Conservation (phyloP, 805 yeast genomes). For the Lachancea waltii region DNA sequence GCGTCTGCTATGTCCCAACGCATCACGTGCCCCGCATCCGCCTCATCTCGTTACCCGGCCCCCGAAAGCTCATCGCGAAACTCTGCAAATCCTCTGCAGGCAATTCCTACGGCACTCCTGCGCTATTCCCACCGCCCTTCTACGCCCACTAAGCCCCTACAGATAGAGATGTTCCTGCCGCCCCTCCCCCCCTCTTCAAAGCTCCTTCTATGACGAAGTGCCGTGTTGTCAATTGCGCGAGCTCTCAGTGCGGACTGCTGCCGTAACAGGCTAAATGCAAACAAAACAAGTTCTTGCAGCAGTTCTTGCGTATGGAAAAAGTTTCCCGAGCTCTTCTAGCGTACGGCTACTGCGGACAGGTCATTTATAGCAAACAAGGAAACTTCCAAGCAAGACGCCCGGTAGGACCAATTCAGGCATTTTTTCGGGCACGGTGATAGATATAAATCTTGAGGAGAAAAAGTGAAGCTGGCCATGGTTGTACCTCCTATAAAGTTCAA, state of each 20-base stretch:
- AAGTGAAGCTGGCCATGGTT: not conserved
- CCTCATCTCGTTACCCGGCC: too few relatives aligned
- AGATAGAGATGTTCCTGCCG: not conserved
- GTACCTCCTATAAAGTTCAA: not conserved
- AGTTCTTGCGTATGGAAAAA: not conserved
- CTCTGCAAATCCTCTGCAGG: too few relatives aligned
- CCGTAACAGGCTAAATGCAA: not conserved
- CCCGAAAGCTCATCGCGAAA: too few relatives aligned
- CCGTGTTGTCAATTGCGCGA: too few relatives aligned
- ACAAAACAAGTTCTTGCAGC: not conserved
- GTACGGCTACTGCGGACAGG: not conserved
- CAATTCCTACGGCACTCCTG: too few relatives aligned
- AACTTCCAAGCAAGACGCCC: slow-evolving; percentile 3
- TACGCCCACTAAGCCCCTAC: too few relatives aligned
- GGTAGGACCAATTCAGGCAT: not conserved
- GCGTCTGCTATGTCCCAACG: too few relatives aligned
- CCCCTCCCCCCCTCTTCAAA: not conserved
- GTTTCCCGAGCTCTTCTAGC: not conserved
- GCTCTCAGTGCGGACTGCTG: not conserved
- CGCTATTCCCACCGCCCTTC: too few relatives aligned
- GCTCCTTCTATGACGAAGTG: too few relatives aligned
- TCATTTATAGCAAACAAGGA: slow-evolving; percentile 3
- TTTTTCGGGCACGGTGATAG: not conserved
- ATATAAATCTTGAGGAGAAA: slow-evolving; percentile 3
- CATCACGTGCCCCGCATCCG: too few relatives aligned